Evolutionary conservation across 108 stramenopile genomes (phyloP), one percentile per base, ranked within the genome.

Genomic region (Bacterosira constricta): DNA sequence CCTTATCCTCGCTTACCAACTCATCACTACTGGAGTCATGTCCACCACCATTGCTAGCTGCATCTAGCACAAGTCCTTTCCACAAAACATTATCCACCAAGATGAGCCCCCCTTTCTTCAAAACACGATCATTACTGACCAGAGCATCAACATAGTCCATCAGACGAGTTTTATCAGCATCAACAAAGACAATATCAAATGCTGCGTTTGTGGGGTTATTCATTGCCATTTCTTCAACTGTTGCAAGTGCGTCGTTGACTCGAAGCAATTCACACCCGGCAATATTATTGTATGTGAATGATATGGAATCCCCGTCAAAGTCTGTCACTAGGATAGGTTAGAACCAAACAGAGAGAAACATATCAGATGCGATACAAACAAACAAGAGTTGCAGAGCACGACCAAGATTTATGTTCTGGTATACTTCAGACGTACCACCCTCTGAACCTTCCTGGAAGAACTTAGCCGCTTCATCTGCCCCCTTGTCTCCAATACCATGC

Each of bases 71-170:
- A 15, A 91, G 70, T 11, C 94, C 96, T 69, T 96, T 96, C 92
- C 92, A 97, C 25, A 97, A 69, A 32, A 94, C 93, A 82, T 97
- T 97, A 71, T 97, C 96, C 8, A 95, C 90, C 12, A 97, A 65
- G 41, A 96, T 88, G 4, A 92, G 35, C 0, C 91, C 94, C 6
- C 93, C 95, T 29, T 79, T 85, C 58, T 83, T 85, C 36, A 97
- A 67, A 21, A 97, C 15, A 20, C 58, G 46, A 58, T 91, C 84
- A 41, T 58, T 87, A 20, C 50, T 63, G 21, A 93, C 63, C 20
- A 90, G 81, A 2, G 80, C 83, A 58, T 94, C 87, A 6, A 90
- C 85, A 42, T 96, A 94, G n/a, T 92, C 92, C 44, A 88, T 81
- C 23, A 91, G 65, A 15, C 92, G 67, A 8, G 90, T 90, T 66